Conservation (phyloP, 2,329 filamentous ascomycete species). For the Xylariaceae sp. region DNA sequence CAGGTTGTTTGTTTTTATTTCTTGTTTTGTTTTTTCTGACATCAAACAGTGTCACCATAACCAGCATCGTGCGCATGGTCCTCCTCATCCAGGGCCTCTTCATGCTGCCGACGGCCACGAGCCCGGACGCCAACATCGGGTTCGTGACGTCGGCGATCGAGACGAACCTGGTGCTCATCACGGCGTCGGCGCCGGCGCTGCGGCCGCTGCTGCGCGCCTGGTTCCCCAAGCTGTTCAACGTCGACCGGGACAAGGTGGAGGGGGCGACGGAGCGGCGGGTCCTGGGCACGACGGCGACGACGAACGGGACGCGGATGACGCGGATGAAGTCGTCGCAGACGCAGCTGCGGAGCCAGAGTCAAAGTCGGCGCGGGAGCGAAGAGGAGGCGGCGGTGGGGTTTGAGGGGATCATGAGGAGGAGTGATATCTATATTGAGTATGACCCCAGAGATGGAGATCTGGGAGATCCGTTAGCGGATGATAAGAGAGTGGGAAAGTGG, state of each 20-base stretch:
- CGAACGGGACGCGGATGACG: slow-evolving; percentile 11
- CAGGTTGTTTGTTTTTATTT: too few relatives aligned
- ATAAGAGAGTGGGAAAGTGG: slow-evolving; percentile 10
- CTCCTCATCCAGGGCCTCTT: slow-evolving; percentile 30
- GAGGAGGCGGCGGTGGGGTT: slow-evolving; percentile 9
- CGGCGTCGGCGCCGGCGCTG: slow-evolving; percentile 36
- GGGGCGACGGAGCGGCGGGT: slow-evolving; percentile 7
- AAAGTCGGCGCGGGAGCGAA: slow-evolving; percentile 11
- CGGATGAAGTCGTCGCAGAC: slow-evolving; percentile 14
- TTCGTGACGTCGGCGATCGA: slow-evolving; percentile 35
- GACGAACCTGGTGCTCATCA: slow-evolving; percentile 38
- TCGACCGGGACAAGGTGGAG: slow-evolving; percentile 18
- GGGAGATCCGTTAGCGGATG: background rate
- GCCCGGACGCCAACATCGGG: slow-evolving; percentile 28
- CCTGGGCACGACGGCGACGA: slow-evolving; percentile 10
- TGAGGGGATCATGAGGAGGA: slow-evolving; percentile 9
- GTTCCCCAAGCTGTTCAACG: slow-evolving; percentile 25
- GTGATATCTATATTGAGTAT: slow-evolving; percentile 6
- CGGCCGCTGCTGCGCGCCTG: slow-evolving; percentile 34
- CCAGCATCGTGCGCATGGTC: slow-evolving; percentile 29
- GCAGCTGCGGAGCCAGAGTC: slow-evolving; percentile 11
- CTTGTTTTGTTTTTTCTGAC: too few relatives aligned
- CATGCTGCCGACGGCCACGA: slow-evolving; percentile 17
- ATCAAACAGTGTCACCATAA: slow-evolving; percentile 29
- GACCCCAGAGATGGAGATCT: slow-evolving; percentile 2